Percentiles rank a stretch among this genome's conserved stretches.
Conservation (phyloP, 225 moss, liverwort and hornwort species). For the Straminergon stramineum region DNA sequence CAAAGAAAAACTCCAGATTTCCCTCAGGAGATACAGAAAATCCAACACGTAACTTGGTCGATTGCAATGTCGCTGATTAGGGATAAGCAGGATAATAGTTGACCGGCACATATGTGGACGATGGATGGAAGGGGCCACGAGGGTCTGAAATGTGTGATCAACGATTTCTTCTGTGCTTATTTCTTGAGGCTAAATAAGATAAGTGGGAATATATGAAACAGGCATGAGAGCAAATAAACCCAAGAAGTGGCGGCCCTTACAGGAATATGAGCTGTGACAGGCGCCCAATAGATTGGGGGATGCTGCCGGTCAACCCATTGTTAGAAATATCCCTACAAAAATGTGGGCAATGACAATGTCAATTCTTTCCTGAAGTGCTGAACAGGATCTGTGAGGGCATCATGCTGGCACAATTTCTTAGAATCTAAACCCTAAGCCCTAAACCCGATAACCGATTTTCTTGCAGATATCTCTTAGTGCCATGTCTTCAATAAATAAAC, state of each 20-base stretch:
- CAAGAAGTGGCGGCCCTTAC: constrained; percentile 6
- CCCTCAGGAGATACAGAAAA: neutral
- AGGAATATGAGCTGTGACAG: constrained; percentile 24
- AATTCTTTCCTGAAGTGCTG: neutral
- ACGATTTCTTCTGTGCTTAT: neutral
- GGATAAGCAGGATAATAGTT: neutral
- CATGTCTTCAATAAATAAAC: neutral
- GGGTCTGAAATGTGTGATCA: neutral
- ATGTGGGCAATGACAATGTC: neutral
- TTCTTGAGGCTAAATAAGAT: neutral
- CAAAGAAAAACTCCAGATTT: neutral
- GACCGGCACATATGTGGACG: neutral
- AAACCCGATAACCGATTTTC: neutral
- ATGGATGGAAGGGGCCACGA: neutral
- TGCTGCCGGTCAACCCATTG: constrained; percentile 42
- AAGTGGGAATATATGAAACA: neutral
- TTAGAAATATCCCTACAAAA: constrained; percentile 38
- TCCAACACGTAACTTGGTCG: neutral
- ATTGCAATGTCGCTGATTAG: neutral
- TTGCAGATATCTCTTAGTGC: neutral
- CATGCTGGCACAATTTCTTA: neutral
- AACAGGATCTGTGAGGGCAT: neutral
- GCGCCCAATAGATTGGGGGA: constrained; percentile 30
- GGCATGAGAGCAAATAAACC: neutral
- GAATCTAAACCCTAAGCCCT: neutral